These are phyloP conservation scores for Dioscorea alata DNA, from an alignment of 106 monocot genomes.

Conservation along the genomic window DNA sequence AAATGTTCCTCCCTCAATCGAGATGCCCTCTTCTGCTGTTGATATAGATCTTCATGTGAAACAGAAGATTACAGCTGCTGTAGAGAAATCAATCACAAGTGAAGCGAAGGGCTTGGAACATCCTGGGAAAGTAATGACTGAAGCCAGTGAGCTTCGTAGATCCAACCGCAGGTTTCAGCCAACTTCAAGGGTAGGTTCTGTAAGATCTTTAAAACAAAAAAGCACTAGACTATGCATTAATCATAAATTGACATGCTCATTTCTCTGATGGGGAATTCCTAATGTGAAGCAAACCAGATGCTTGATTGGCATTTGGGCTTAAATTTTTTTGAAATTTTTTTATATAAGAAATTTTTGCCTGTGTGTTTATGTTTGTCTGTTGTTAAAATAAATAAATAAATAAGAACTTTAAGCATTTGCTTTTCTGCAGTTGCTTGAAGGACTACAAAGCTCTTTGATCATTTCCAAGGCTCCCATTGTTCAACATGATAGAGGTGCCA, in stretches of 20 bases:
- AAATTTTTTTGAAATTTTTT: too few species aligned
- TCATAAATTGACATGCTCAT: too few species aligned
- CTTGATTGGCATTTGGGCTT: too few species aligned
- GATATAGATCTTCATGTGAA: constrained; percentile 11
- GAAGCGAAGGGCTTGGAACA: constrained; percentile 26
- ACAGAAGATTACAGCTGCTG: constrained; percentile 25
- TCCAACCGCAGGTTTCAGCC: constrained; percentile 91
- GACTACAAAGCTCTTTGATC: constrained; percentile 81
- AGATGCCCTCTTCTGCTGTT: constrained; percentile 18
- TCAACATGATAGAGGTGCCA: constrained; percentile 48
- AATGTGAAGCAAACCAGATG: too few species aligned
- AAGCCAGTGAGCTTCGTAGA: constrained; percentile 66
- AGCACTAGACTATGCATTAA: too few species aligned
- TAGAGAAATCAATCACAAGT: constrained; percentile 19
- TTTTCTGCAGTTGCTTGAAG: constrained; percentile 71
- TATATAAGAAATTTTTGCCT: too few species aligned
- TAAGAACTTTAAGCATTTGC: too few species aligned
- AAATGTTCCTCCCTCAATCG: constrained; percentile 14
- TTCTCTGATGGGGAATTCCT: neutral
- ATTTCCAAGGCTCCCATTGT: constrained; percentile 47
- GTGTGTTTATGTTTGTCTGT: too few species aligned
- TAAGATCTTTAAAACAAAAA: neutral
- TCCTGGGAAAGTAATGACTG: constrained; percentile 17
- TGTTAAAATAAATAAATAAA: too few species aligned
- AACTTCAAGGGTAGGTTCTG: constrained; percentile 70